Evolutionary conservation across 2,329 filamentous ascomycete genomes (phyloP).

Genomic region (Emergomyces orientalis): DNA sequence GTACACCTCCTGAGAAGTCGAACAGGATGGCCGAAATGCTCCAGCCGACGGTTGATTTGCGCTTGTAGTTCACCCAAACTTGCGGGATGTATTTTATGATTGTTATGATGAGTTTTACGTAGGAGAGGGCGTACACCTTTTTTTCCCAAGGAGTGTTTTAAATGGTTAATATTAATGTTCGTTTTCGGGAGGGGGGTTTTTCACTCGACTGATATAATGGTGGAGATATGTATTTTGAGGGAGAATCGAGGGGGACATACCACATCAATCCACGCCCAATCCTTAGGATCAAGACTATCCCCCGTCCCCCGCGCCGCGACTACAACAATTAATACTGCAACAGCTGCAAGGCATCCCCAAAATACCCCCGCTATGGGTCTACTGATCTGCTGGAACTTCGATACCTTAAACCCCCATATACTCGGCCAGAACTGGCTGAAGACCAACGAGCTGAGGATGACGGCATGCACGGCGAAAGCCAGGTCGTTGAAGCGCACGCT

Average conservation of each 20-base stretch:
- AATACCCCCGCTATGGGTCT: conserved; percentile 59
- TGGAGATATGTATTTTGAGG: too few relatives aligned
- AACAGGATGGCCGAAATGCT: conserved; percentile 74
- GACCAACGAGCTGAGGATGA: conserved; percentile 61
- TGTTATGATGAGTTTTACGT: conserved; percentile 81
- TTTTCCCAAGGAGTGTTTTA: neutral
- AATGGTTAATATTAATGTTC: neutral
- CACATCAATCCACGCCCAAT: conserved; percentile 57
- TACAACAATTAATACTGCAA: conserved; percentile 30
- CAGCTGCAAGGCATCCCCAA: conserved; percentile 52
- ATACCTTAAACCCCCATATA: conserved; percentile 67
- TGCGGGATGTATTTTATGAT: conserved; percentile 91
- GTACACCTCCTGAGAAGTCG: conserved; percentile 69
- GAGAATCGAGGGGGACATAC: conserved; percentile 32
- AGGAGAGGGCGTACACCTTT: conserved; percentile 61
- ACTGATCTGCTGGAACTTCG: conserved; percentile 45
- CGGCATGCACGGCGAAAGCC: conserved; percentile 73
- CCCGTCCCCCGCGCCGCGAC: conserved; percentile 37
- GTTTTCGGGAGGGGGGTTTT: neutral
- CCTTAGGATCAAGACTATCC: conserved; percentile 37
- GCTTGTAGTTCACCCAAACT: conserved; percentile 70
- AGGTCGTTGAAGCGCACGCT: conserved; percentile 88
- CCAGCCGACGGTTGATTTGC: conserved; percentile 81
- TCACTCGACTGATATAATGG: too few relatives aligned
- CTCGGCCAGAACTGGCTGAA: conserved; percentile 64